Conservation (phyloP, 441 rosid species). For the Gossypium davidsonii region DNA sequence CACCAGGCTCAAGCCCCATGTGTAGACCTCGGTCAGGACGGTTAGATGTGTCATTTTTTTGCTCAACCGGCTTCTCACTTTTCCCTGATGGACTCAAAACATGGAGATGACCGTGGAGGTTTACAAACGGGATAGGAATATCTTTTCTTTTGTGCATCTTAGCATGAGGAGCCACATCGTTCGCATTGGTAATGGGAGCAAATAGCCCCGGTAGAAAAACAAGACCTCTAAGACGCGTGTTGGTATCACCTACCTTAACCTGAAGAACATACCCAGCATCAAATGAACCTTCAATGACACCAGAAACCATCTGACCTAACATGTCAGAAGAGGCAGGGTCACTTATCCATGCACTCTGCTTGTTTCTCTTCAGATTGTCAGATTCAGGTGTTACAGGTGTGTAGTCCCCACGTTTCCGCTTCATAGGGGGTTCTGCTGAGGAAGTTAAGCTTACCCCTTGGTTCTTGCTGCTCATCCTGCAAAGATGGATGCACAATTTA, state of each 20-base stretch:
- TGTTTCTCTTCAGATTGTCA: conserved; percentile 27
- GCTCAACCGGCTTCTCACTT: conserved; percentile 31
- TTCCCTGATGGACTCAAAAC: conserved; percentile 19
- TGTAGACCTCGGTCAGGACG: conserved; percentile 21
- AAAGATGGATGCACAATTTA: neutral
- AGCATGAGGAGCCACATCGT: conserved; percentile 69
- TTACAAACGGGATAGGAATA: conserved; percentile 33
- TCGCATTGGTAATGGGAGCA: conserved; percentile 44
- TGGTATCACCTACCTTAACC: conserved; percentile 50
- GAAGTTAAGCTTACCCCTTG: conserved; percentile 35
- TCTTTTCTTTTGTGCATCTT: conserved; percentile 50
- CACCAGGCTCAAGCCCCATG: conserved; percentile 21
- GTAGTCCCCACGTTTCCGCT: conserved; percentile 53
- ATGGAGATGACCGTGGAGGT: conserved; percentile 17
- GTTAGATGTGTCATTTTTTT: conserved; percentile 17
- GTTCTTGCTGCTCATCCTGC: conserved; percentile 45
- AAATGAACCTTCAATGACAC: conserved; percentile 63
- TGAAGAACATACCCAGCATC: conserved; percentile 68
- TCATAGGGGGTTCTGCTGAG: conserved; percentile 36
- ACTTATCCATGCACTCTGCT: conserved; percentile 17
- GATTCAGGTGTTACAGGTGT: conserved; percentile 23
- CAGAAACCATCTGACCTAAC: conserved; percentile 61
- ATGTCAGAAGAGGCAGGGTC: conserved; percentile 23
- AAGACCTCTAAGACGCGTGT: conserved; percentile 53
- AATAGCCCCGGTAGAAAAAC: conserved; percentile 52